A percentile compares a stretch with the other conserved stretches of the same genome.
phyloP scores from a whole-genome alignment of 129 eudicot species.

The Flaveria brownii region DNA sequence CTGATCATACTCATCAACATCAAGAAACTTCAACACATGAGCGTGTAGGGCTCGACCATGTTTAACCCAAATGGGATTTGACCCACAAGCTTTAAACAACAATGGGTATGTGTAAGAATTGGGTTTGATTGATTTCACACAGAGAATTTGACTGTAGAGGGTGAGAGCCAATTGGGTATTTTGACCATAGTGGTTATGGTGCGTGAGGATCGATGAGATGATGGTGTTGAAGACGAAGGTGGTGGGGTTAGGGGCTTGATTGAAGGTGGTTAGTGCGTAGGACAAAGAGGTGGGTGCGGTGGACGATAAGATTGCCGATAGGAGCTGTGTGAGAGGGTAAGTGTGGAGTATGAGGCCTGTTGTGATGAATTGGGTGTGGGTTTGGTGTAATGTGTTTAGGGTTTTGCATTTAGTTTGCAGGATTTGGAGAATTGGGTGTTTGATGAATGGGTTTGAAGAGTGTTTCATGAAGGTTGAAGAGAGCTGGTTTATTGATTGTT shows the following conservation, averaged over 20 bases:
- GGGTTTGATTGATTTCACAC: slow-evolving; percentile 39
- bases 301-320: slow-evolving; percentile 48
- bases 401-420: slow-evolving; percentile 55
- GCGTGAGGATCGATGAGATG: slow-evolving; percentile 54
- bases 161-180: slow-evolving; percentile 41
- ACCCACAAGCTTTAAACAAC: slow-evolving; percentile 67
- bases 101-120: slow-evolving; percentile 71
- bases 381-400: slow-evolving; percentile 46
- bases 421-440: slow-evolving; percentile 54
- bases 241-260: slow-evolving; percentile 42
- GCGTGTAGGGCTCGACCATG: slow-evolving; percentile 62
- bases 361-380: slow-evolving; percentile 65
- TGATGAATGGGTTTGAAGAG: slow-evolving; percentile 38
- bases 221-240: slow-evolving; percentile 64
- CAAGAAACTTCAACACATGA: slow-evolving; percentile 62
- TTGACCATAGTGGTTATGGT: slow-evolving; percentile 28
- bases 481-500: background rate
- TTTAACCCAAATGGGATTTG: slow-evolving; percentile 43
- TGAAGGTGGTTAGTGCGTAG: slow-evolving; percentile 57
- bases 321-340: slow-evolving; percentile 61
- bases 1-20: slow-evolving; percentile 39
- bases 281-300: slow-evolving; percentile 47
- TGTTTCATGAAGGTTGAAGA: slow-evolving; percentile 32
- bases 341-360: slow-evolving; percentile 66
- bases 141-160: slow-evolving; percentile 44